Base-by-base conservation (phyloP, 2,329 filamentous ascomycete species). In the Venturia oleaginea region DNA sequence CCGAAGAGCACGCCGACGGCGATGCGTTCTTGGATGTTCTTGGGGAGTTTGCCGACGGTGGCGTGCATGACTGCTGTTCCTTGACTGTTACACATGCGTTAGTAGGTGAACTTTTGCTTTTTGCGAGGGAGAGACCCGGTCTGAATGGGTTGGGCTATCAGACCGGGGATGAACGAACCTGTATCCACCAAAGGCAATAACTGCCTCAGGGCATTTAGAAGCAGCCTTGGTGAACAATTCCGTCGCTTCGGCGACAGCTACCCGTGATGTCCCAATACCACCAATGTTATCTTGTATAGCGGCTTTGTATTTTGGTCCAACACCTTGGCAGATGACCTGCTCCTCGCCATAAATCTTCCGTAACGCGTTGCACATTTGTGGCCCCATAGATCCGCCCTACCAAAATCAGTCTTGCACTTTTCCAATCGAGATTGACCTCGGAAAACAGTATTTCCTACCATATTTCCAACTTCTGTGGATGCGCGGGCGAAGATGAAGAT, bases 401-500 rank as follows among this genome's bases (percentile, higher is more conserved):
- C 40, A 43, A 32, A 6, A 34, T 62, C 17, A 62, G 61, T 37
- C 11, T 27, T 37, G 1, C 1, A 24, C 27, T 27, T 46, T 3
- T 38, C 11, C 10, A 27, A 46, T 3, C 37, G 11, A 10, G 34
- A 17, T 17, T 32, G 2, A 27, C 15, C 22, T 27, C 22, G 8
- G 22, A n/a, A n/a, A n/a, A n/a, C n/a, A n/a, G n/a, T 10, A 4
- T 4, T 4, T 27, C 73, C 6, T 71, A 79, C 78, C 69, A 82
- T 76, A 70, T 81, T 80, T 24, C 80, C 80, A 6, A 71, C 68
- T 67, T 82, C 80, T 19, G 75, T 78, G 15, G 79, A 80, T 30
- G 78, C 80, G 57, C 80, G 76, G 7, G 80, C 79, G 66, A 78
- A 82, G 59, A 81, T 77, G 61, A 82, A 78, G 34, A 80, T 76